Percentiles rank a stretch among this genome's conserved stretches.
phyloP scores from a whole-genome alignment of 2,329 filamentous ascomycete species.

The Diaporthe ampelina region DNA sequence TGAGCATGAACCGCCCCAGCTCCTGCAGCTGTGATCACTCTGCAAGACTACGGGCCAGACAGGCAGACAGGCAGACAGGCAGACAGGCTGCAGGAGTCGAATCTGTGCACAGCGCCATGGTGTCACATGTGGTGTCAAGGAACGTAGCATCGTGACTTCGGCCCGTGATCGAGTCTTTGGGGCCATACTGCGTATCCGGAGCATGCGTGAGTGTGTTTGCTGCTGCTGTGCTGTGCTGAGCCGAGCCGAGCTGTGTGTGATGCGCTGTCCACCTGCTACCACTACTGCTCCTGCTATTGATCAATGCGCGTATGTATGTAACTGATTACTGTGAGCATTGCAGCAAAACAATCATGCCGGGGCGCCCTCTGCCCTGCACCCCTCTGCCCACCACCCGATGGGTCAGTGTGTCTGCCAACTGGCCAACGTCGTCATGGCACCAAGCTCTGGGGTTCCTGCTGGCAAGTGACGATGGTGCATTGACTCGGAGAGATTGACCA shows the following conservation, averaged over 20 bases:
- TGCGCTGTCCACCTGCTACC: no score
- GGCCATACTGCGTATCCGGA: no score
- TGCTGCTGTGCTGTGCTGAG: background rate
- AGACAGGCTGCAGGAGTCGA: conserved; percentile 16
- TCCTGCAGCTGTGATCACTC: conserved; percentile 19
- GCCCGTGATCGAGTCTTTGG: conserved; percentile 27
- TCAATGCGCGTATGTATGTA: background rate
- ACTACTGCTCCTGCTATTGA: background rate
- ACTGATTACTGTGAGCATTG: background rate
- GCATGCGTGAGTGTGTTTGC: background rate
- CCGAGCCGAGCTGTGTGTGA: background rate
- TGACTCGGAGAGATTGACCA: conserved; percentile 30
- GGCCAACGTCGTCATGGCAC: conserved; percentile 15
- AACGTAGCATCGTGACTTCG: conserved; percentile 31
- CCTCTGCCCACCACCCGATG: background rate
- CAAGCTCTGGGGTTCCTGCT: conserved; percentile 9
- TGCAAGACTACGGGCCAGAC: background rate
- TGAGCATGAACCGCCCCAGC: conserved; percentile 25
- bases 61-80: background rate
- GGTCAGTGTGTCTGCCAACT: background rate
- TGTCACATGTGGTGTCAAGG: conserved; percentile 31
- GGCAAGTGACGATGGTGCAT: conserved; percentile 31
- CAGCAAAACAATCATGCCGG: background rate
- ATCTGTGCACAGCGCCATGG: conserved; percentile 31
- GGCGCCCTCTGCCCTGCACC: background rate